A percentile compares a stretch with the other conserved stretches of the same genome.
Evolutionary conservation across 768 basidiomycete genomes (phyloP).

Genomic region (Piloderma croceum): DNA sequence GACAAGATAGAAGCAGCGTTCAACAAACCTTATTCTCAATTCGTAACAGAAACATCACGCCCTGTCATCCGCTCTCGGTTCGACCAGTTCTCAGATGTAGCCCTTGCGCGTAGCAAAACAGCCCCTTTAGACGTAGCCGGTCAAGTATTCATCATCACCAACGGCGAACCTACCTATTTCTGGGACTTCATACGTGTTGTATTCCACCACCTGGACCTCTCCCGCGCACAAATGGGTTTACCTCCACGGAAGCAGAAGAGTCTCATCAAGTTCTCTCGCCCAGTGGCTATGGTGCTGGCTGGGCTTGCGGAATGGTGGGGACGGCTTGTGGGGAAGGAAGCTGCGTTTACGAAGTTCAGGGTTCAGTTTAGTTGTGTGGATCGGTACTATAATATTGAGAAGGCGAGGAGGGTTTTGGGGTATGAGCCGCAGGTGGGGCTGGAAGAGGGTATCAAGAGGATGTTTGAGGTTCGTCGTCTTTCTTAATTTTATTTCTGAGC

Average conservation of each 20-base stretch:
- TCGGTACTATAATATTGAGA: conserved; percentile 93
- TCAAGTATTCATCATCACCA: conserved; percentile 94
- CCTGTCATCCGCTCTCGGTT: conserved; percentile 73
- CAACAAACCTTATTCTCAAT: conserved; percentile 38
- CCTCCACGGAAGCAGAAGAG: conserved; percentile 42
- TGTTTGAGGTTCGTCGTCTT: conserved; percentile 56
- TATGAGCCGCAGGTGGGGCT: conserved; percentile 90
- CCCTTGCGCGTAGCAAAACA: conserved; percentile 46
- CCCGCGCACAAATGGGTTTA: conserved; percentile 39
- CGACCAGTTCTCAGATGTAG: conserved; percentile 66
- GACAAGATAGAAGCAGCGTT: conserved; percentile 54
- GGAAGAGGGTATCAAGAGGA: conserved; percentile 78
- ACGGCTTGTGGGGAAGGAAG: conserved; percentile 70
- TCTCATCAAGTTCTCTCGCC: conserved; percentile 47
- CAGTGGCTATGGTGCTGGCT: conserved; percentile 67
- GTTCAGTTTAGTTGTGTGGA: conserved; percentile 74
- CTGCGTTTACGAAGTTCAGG: conserved; percentile 81
- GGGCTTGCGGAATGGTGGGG: conserved; percentile 67
- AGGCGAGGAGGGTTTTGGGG: conserved; percentile 82
- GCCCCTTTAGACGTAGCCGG: conserved; percentile 80
- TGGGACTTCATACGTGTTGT: conserved; percentile 86
- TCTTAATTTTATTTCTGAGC: background rate
- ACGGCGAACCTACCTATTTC: conserved; percentile 93
- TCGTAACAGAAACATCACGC: conserved; percentile 32
- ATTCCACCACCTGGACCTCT: conserved; percentile 65